phyloP scores from a whole-genome alignment of 2,329 filamentous ascomycete species.

The Grosmannia clavigera region DNA sequence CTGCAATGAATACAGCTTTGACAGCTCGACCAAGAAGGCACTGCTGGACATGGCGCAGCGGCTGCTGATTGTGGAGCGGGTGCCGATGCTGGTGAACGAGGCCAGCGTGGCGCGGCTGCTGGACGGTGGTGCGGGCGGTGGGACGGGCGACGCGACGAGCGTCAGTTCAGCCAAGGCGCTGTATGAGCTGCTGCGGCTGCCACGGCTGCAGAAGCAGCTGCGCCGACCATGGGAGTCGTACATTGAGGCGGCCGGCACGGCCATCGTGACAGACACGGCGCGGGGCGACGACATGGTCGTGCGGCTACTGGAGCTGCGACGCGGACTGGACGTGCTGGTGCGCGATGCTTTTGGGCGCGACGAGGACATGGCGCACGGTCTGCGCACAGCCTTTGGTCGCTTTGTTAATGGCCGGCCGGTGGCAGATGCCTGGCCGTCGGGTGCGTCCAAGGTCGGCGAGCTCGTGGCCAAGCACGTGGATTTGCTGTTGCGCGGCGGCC shows the following conservation, averaged over 20 bases:
- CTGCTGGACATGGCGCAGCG: conserved; percentile 62
- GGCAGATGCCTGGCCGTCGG: conserved; percentile 59
- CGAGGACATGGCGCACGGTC: conserved; percentile 60
- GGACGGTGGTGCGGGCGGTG: conserved; percentile 24
- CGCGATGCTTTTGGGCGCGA: conserved; percentile 65
- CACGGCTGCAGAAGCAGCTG: conserved; percentile 56
- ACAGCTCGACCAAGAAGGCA: conserved; percentile 68
- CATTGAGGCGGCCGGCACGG: conserved; percentile 61
- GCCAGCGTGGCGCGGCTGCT: conserved; percentile 62
- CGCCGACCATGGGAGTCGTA: conserved; percentile 65
- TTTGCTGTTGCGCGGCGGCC: conserved; percentile 70
- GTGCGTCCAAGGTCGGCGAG: conserved; percentile 89
- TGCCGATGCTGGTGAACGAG: conserved; percentile 51
- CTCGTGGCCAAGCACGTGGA: conserved; percentile 99
- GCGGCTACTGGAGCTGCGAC: conserved; percentile 68
- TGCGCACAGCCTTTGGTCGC: conserved; percentile 73
- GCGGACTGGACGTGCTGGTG: conserved; percentile 64
- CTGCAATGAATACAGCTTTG: conserved; percentile 71
- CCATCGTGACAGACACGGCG: conserved; percentile 69
- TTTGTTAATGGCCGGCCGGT: conserved; percentile 82
- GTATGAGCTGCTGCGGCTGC: conserved; percentile 64
- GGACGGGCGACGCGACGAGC: neutral
- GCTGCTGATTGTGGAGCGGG: conserved; percentile 57
- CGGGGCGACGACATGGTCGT: conserved; percentile 78
- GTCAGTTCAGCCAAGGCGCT: conserved; percentile 59